These are phyloP conservation scores for Penicillium sp. DNA, from an alignment of 2,329 filamentous ascomycete species.

Conservation along the genomic window DNA sequence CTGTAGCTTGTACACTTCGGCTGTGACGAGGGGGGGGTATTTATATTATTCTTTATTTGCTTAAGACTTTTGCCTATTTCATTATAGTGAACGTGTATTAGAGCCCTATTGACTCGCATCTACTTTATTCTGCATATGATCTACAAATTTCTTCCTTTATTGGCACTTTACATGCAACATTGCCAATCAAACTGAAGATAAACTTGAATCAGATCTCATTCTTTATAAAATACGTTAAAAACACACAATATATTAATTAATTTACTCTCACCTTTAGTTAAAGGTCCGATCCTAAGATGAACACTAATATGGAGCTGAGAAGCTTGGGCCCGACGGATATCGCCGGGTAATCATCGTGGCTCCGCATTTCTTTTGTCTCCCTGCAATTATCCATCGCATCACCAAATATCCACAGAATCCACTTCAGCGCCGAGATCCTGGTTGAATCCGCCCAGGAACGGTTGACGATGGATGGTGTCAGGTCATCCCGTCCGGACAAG, in stretches of 20 bases:
- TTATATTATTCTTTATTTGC: not conserved
- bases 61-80: not conserved
- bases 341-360: slow-evolving; percentile 5
- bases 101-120: not conserved
- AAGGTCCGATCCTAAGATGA: not conserved
- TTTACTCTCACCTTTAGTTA: not conserved
- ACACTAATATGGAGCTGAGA: not conserved
- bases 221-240: not conserved
- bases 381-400: slow-evolving; percentile 11
- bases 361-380: not conserved
- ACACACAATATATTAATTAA: not conserved
- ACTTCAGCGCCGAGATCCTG: slow-evolving; percentile 12
- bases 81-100: no score
- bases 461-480: slow-evolving; percentile 25
- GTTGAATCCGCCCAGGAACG: slow-evolving; percentile 15
- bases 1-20: not conserved
- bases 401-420: slow-evolving; percentile 17
- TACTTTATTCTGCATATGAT: not conserved
- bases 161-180: not conserved
- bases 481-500: slow-evolving; percentile 31
- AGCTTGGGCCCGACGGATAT: slow-evolving; percentile 2
- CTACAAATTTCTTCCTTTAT: not conserved
- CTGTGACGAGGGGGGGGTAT: not conserved
- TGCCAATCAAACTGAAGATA: no score
- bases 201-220: not conserved